Evolutionary conservation across 2,329 filamentous ascomycete genomes (phyloP).

Genomic region (Emmonsiellopsis sp.): DNA sequence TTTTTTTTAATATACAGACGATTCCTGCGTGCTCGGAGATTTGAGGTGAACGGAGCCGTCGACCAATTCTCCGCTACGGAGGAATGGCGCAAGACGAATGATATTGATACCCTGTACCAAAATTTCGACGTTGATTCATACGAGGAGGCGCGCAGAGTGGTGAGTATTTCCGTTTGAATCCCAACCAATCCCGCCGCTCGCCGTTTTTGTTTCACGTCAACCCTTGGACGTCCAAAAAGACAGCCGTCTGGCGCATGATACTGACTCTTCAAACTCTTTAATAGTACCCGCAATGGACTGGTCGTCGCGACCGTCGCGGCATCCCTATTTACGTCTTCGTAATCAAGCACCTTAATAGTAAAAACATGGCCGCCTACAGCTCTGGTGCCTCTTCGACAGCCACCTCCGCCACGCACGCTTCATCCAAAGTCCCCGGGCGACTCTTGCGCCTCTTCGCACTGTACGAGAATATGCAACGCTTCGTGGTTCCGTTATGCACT

Average conservation of each 20-base stretch:
- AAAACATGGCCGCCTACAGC: constrained; percentile 71
- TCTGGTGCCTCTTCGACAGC: constrained; percentile 36
- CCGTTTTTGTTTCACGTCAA: constrained; percentile 6
- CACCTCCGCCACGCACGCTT: constrained; percentile 51
- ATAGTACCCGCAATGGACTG: constrained; percentile 91
- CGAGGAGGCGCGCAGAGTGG: constrained; percentile 63
- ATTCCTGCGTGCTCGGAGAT: constrained; percentile 76
- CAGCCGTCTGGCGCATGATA: not conserved
- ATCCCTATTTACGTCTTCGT: constrained; percentile 90
- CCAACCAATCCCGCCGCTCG: not conserved
- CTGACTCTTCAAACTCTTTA: not conserved
- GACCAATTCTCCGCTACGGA: constrained; percentile 82
- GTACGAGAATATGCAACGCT: constrained; percentile 85
- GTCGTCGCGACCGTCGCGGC: constrained; percentile 77
- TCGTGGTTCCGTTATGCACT: constrained; percentile 69
- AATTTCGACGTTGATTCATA: constrained; percentile 80
- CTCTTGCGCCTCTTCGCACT: constrained; percentile 81
- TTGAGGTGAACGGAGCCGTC: constrained; percentile 66
- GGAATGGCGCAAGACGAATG: constrained; percentile 72
- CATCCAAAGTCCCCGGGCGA: constrained; percentile 51
- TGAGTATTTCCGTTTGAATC: constrained; percentile 30
- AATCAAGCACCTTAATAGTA: constrained; percentile 71
- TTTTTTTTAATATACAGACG: constrained; percentile 44
- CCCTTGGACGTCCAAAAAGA: not conserved
- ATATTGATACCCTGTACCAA: constrained; percentile 69